A percentile compares a stretch with the other conserved stretches of the same genome.
Conservation (phyloP, 306 rosid genomes). For the Acacia acuminata region DNA sequence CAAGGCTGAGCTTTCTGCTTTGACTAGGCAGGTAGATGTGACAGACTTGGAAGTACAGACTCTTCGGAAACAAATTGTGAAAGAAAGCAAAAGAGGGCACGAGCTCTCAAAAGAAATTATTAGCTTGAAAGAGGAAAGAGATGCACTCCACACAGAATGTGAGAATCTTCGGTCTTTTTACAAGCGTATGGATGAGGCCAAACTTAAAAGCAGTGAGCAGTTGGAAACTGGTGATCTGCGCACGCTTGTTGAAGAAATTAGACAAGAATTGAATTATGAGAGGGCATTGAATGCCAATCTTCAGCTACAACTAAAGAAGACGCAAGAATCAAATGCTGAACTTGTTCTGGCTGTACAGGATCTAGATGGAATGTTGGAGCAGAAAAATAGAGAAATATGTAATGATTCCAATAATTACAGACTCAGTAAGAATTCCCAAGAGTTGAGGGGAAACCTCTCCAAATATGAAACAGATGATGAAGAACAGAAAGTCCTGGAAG, state of each 20-base stretch:
- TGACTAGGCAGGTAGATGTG: conserved; percentile 70
- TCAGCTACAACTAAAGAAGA: conserved; percentile 75
- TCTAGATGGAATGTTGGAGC: conserved; percentile 76
- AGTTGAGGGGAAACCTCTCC: conserved; percentile 36
- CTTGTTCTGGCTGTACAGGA: conserved; percentile 81
- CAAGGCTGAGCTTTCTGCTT: conserved; percentile 68
- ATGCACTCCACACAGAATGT: conserved; percentile 60
- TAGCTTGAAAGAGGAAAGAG: conserved; percentile 87
- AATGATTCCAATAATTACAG: conserved; percentile 39
- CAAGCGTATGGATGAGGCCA: conserved; percentile 54
- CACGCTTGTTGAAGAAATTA: conserved; percentile 74
- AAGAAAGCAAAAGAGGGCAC: conserved; percentile 89
- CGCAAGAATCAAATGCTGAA: conserved; percentile 80
- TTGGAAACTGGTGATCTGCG: conserved; percentile 61
- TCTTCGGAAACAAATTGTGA: conserved; percentile 81
- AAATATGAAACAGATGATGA: conserved; percentile 62
- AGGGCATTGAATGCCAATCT: conserved; percentile 81
- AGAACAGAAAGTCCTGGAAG: conserved; percentile 82
- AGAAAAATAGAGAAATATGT: conserved; percentile 53
- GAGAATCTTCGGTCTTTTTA: conserved; percentile 62
- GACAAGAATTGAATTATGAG: conserved; percentile 76
- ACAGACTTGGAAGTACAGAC: conserved; percentile 95
- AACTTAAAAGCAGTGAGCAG: conserved; percentile 47
- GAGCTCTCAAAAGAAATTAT: conserved; percentile 72
- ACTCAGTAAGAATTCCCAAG: conserved; percentile 39